Percentiles rank a stretch among this genome's conserved stretches.
Evolutionary conservation across 345 rosid species (phyloP).

Genomic region (Cardiospermum halicacabum): DNA sequence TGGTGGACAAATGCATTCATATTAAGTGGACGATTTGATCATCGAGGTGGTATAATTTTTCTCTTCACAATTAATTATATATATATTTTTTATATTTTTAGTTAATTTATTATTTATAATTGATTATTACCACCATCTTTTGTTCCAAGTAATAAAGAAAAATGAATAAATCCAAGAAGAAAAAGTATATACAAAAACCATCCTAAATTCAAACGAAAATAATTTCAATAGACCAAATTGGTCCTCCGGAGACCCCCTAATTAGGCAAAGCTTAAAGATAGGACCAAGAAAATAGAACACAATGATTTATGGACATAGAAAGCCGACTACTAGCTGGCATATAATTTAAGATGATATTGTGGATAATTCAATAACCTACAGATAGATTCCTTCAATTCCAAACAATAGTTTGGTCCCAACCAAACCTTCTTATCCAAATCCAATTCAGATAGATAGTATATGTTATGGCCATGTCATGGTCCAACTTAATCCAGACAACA

Average conservation of each 20-base stretch:
- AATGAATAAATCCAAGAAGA: too few relatives aligned
- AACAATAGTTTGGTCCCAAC: constrained; percentile 8
- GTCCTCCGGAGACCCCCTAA: neutral
- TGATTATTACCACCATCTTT: too few relatives aligned
- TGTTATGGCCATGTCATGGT: neutral
- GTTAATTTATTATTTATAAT: too few relatives aligned
- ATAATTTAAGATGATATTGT: neutral
- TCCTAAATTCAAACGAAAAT: too few relatives aligned
- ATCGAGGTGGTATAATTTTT: too few relatives aligned
- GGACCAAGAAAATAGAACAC: neutral
- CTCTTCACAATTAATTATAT: too few relatives aligned
- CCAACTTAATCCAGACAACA: neutral
- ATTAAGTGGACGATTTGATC: too few relatives aligned
- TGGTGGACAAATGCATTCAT: too few relatives aligned
- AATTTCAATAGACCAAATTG: neutral
- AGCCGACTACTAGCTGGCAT: constrained; percentile 9
- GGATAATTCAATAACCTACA: neutral
- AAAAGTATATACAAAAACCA: too few relatives aligned
- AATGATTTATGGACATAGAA: neutral
- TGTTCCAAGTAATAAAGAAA: too few relatives aligned
- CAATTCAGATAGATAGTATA: neutral
- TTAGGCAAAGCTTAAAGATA: neutral
- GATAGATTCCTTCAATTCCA: neutral
- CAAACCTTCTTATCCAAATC: neutral
- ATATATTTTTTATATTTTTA: too few relatives aligned